Percentiles rank a stretch among this genome's conserved stretches.
Evolutionary conservation across 2,329 filamentous ascomycete genomes (phyloP).

Genomic region (Sporothrix pseudoabietina): DNA sequence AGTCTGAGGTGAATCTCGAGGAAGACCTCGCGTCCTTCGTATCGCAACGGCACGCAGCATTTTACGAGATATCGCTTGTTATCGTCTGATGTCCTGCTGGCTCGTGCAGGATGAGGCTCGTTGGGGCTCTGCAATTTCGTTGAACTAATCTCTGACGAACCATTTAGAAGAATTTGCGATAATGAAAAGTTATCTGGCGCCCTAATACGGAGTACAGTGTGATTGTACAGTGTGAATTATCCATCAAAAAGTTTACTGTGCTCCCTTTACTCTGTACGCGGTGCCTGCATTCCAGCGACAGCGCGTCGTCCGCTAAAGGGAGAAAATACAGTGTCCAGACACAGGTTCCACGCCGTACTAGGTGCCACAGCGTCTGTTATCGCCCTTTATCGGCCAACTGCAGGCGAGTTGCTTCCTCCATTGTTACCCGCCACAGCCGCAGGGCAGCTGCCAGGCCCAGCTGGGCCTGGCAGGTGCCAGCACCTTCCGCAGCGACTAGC

Average conservation of each 20-base stretch:
- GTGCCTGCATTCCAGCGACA: constrained; percentile 15
- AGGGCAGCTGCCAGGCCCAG: background rate
- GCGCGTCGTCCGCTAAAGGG: background rate
- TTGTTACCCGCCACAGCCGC: constrained; percentile 9
- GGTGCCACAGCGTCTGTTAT: background rate
- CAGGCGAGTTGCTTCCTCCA: background rate
- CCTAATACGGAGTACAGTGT: background rate
- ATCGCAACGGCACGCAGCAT: background rate
- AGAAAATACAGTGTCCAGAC: constrained; percentile 16
- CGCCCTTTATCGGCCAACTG: background rate
- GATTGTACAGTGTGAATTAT: background rate
- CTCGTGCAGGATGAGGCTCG: constrained; percentile 16
- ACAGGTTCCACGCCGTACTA: background rate
- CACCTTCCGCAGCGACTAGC: too few species aligned
- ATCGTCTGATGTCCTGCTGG: constrained; percentile 5
- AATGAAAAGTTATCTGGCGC: constrained; percentile 1
- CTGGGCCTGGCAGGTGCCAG: background rate
- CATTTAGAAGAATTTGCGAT: background rate
- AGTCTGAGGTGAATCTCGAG: background rate
- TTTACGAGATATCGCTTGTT: background rate
- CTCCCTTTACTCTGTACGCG: background rate
- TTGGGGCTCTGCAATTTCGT: constrained; percentile 19
- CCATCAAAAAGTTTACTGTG: background rate
- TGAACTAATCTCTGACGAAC: constrained; percentile 6
- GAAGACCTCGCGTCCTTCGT: background rate